Evolutionary conservation across 2,329 filamentous ascomycete species (phyloP).

Genomic region (Aureobasidium sp.): DNA sequence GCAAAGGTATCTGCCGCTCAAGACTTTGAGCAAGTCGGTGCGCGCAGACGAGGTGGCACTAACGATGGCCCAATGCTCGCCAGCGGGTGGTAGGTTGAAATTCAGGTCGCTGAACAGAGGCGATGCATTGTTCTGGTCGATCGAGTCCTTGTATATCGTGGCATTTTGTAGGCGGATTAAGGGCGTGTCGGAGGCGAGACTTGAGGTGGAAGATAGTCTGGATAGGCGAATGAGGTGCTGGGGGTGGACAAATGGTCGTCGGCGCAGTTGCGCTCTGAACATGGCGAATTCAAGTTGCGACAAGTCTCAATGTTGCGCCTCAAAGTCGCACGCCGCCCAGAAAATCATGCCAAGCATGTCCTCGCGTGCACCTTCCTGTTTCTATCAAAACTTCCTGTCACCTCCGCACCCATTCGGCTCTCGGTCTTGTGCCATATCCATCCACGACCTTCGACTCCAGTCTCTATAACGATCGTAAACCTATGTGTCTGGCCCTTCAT

Average conservation of each 20-base stretch:
- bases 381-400: not conserved
- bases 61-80: slow-evolving; percentile 64
- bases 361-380: slow-evolving; percentile 4
- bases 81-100: slow-evolving; percentile 52
- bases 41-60: slow-evolving; percentile 71
- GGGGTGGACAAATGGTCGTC: not conserved
- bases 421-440: not conserved
- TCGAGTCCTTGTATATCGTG: slow-evolving; percentile 75
- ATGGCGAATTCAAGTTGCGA: not conserved
- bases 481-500: not conserved
- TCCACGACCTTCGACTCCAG: not conserved
- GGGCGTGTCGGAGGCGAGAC: not conserved
- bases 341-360: not conserved
- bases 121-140: slow-evolving; percentile 52
- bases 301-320: not conserved
- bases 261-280: slow-evolving; percentile 8
- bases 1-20: slow-evolving; percentile 67
- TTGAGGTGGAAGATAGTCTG: not conserved
- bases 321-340: not conserved
- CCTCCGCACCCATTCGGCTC: not conserved
- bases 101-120: slow-evolving; percentile 63
- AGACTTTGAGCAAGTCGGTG: slow-evolving; percentile 71
- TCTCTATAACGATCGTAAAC: not conserved
- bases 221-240: not conserved
- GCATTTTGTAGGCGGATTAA: slow-evolving; percentile 62